Evolutionary conservation across 2,329 filamentous ascomycete genomes (phyloP).

Genomic region (Didymella keratinophila): DNA sequence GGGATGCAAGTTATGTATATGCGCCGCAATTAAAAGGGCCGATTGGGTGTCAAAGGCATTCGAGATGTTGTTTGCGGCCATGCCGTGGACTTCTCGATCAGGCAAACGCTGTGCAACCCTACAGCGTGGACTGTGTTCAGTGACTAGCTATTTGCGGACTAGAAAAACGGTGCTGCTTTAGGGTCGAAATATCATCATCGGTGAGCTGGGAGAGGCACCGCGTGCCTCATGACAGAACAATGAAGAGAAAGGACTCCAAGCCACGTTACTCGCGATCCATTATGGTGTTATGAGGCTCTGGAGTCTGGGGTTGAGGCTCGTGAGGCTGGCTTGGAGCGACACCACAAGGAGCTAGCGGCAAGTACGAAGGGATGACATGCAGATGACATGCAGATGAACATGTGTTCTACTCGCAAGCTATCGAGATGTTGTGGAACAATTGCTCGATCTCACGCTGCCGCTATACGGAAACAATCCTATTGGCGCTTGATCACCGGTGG

Average conservation of each 20-base stretch:
- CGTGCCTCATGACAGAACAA: constrained; percentile 4
- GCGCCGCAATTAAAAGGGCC: constrained; percentile 14
- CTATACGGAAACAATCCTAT: not conserved
- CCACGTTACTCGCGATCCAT: not conserved
- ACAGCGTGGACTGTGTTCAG: not conserved
- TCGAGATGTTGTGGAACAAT: constrained; percentile 4
- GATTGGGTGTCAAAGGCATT: not conserved
- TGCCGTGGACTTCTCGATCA: constrained; percentile 1
- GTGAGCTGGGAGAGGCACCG: not conserved
- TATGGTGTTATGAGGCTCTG: not conserved
- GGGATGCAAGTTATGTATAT: constrained; percentile 16
- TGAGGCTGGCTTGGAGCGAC: not conserved
- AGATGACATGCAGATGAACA: constrained; percentile 15
- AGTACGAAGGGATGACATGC: constrained; percentile 15
- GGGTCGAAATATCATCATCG: not conserved
- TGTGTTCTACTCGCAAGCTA: not conserved
- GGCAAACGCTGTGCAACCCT: constrained; percentile 2
- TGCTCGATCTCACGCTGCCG: constrained; percentile 2
- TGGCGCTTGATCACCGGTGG: not conserved
- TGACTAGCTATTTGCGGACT: constrained; percentile 8
- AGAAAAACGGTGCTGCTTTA: constrained; percentile 8
- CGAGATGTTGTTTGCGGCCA: constrained; percentile 9
- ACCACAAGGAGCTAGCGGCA: constrained; percentile 1
- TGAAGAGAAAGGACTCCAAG: not conserved
- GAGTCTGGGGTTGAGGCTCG: constrained; percentile 9